Conservation (phyloP, 2,329 filamentous ascomycete species). For the Fusarium zealandicum region DNA sequence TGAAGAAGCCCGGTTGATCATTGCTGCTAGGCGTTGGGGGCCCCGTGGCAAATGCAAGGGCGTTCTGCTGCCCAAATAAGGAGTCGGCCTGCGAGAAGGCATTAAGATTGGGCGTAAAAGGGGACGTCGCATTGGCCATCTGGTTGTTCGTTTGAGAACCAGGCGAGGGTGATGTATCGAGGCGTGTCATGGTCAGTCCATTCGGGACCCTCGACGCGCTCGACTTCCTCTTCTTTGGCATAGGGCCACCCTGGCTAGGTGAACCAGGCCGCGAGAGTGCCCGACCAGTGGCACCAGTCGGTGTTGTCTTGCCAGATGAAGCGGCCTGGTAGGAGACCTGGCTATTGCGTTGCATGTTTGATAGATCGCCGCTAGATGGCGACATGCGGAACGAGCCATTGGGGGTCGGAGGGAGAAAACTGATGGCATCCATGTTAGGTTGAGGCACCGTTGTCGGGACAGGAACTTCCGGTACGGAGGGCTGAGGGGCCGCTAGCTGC, state of each 20-base stretch:
- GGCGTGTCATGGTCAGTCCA: constrained; percentile 80
- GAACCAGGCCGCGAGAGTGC: constrained; percentile 76
- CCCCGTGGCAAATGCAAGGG: constrained; percentile 59
- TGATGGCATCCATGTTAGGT: constrained; percentile 41
- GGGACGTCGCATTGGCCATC: constrained; percentile 55
- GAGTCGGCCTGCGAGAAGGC: constrained; percentile 56
- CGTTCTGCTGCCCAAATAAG: constrained; percentile 54
- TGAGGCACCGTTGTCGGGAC: constrained; percentile 29
- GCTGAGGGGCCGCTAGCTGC: constrained; percentile 37
- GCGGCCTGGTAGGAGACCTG: constrained; percentile 49
- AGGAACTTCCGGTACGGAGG: constrained; percentile 40
- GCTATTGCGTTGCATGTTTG: constrained; percentile 60
- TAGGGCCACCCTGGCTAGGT: constrained; percentile 70
- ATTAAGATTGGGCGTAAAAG: constrained; percentile 58
- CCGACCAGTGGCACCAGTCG: constrained; percentile 41
- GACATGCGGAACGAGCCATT: constrained; percentile 61
- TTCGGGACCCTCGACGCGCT: constrained; percentile 76
- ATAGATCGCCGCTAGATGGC: constrained; percentile 69
- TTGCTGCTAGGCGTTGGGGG: constrained; percentile 72
- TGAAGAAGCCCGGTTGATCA: constrained; percentile 65
- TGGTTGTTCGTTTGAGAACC: constrained; percentile 48
- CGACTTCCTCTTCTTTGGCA: constrained; percentile 82
- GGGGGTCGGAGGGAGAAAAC: constrained; percentile 44
- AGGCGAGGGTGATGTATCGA: constrained; percentile 65
- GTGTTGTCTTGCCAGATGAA: constrained; percentile 45